Conservation (phyloP, 768 basidiomycete genomes). For the Mycena vulgaris region DNA sequence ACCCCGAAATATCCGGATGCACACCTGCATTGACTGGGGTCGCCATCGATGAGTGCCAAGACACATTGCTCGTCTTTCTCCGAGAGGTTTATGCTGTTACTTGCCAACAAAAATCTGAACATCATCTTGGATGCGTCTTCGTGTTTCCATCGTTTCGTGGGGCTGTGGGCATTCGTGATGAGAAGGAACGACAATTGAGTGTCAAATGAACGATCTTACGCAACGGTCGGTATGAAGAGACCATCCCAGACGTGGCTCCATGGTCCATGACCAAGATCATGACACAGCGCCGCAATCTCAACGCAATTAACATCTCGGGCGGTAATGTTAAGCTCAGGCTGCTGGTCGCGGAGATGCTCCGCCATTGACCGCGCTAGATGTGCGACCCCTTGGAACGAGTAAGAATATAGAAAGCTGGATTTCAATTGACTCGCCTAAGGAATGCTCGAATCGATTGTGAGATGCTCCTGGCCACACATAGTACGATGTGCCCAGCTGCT, state of each 20-base stretch:
- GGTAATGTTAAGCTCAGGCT: slow-evolving; percentile 76
- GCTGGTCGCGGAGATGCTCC: slow-evolving; percentile 67
- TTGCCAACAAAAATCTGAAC: slow-evolving; percentile 77
- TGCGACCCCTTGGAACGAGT: slow-evolving; percentile 67
- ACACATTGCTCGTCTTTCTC: slow-evolving; percentile 71
- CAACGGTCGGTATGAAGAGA: slow-evolving; percentile 75
- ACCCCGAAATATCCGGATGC: neutral
- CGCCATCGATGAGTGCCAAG: slow-evolving; percentile 85
- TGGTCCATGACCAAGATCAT: slow-evolving; percentile 90
- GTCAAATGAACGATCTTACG: slow-evolving; percentile 58
- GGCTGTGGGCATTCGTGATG: slow-evolving; percentile 50
- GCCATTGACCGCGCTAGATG: slow-evolving; percentile 79
- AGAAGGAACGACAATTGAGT: slow-evolving; percentile 31
- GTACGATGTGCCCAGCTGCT: slow-evolving; percentile 85
- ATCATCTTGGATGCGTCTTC: slow-evolving; percentile 89
- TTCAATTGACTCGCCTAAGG: slow-evolving; percentile 67
- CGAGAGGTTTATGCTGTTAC: slow-evolving; percentile 67
- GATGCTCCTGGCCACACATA: slow-evolving; percentile 85
- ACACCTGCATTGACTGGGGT: slow-evolving; percentile 66
- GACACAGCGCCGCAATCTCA: slow-evolving; percentile 85
- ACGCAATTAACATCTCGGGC: slow-evolving; percentile 84
- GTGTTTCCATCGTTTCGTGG: slow-evolving; percentile 73
- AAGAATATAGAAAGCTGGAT: neutral
- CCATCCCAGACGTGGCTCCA: slow-evolving; percentile 91
- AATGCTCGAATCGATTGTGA: slow-evolving; percentile 90